Conservation (phyloP, 2,329 filamentous ascomycete species). For the Monosporascus sp. region DNA sequence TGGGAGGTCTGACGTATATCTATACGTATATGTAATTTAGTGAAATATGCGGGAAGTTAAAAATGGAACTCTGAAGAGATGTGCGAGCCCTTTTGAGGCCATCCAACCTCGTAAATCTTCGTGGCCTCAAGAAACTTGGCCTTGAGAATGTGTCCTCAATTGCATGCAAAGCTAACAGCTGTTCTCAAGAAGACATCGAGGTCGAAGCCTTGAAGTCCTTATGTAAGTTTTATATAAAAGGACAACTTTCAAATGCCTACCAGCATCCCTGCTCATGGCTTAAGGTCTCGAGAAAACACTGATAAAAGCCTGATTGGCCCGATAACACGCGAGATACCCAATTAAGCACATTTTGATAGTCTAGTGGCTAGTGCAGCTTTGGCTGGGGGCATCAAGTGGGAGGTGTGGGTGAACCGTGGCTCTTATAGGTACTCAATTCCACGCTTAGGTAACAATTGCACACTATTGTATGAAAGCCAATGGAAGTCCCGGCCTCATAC, state of each 20-base stretch:
- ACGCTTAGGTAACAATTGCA: no score
- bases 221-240: not conserved
- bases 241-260: not conserved
- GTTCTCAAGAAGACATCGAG: not conserved
- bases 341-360: not conserved
- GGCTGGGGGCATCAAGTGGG: no score
- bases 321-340: conserved; percentile 13
- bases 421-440: not conserved
- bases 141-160: not conserved
- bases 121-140: no score
- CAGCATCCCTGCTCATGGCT: not conserved
- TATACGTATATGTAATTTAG: no score
- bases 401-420: conserved; percentile 2
- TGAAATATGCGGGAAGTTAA: no score
- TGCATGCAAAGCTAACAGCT: not conserved
- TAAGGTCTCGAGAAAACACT: conserved; percentile 13
- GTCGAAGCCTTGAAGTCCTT: not conserved
- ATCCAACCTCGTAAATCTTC: no score
- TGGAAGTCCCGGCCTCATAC: no score
- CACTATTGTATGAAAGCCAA: no score
- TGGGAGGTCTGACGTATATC: not conserved
- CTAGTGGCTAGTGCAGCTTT: no score
- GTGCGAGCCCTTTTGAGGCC: no score
- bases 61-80: no score
- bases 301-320: conserved; percentile 21